Percentiles rank a stretch among this genome's conserved stretches.
Conservation (phyloP, 2,329 filamentous ascomycete species). For the Pseudocercospora musae region DNA sequence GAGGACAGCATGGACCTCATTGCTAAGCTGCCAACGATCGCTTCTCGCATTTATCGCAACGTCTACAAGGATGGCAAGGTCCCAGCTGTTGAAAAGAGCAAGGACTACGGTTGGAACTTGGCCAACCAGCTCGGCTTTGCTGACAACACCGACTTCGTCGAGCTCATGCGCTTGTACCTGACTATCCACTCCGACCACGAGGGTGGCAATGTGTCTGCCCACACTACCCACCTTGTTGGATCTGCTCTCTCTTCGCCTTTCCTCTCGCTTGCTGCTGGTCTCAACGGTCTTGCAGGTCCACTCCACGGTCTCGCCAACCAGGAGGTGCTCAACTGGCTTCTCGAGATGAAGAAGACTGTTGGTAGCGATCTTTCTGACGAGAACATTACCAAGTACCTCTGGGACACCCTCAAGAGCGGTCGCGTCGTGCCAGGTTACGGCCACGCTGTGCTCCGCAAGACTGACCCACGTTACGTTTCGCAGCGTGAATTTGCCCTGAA, state of each 20-base stretch:
- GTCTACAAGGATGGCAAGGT: constrained; percentile 99
- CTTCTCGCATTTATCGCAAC: constrained; percentile 98
- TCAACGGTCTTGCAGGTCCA: constrained; percentile 96
- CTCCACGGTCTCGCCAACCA: constrained; percentile 99
- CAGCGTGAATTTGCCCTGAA: constrained; percentile 95
- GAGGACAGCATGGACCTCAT: constrained; percentile 99
- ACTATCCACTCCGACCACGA: constrained; percentile 99
- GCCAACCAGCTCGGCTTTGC: constrained; percentile 98
- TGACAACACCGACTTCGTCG: constrained; percentile 92
- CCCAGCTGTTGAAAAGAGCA: constrained; percentile 90
- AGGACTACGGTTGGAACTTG: constrained; percentile 99
- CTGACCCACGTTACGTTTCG: constrained; percentile 96
- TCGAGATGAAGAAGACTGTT: constrained; percentile 94
- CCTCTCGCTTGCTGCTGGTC: constrained; percentile 91
- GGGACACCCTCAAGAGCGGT: constrained; percentile 91
- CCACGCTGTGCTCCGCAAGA: constrained; percentile 99
- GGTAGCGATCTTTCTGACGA: constrained; percentile 94
- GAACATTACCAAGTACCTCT: constrained; percentile 97
- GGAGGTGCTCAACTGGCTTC: constrained; percentile 98
- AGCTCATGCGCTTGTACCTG: constrained; percentile 97
- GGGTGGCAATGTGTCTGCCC: constrained; percentile 96
- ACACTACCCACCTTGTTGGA: constrained; percentile 98
- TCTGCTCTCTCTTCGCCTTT: constrained; percentile 94
- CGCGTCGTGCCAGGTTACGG: constrained; percentile 98
- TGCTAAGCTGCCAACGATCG: constrained; percentile 97